phyloP scores from a whole-genome alignment of 2,329 filamentous ascomycete genomes.

The Exophiala viscosa region DNA sequence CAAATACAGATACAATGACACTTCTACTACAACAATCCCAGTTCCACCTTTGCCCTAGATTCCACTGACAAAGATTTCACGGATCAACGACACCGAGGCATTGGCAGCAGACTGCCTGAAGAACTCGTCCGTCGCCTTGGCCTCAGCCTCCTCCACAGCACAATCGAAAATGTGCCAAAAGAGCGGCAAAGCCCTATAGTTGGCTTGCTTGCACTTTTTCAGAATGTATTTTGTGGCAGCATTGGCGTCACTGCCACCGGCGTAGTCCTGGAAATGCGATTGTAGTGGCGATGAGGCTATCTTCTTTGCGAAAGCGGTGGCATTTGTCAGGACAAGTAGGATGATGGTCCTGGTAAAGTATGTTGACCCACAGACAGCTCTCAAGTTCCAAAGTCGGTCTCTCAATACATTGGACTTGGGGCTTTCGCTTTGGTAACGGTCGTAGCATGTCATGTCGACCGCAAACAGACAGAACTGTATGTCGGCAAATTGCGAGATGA shows the following conservation, averaged over 20 bases:
- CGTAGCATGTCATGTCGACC: conserved; percentile 22
- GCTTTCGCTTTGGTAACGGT: conserved; percentile 12
- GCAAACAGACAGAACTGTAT: conserved; percentile 18
- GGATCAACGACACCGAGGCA: neutral
- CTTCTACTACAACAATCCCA: no score
- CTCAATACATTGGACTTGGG: conserved; percentile 10
- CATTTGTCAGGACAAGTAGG: conserved; percentile 16
- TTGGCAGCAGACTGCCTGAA: conserved; percentile 15
- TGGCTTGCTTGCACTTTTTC: conserved; percentile 11
- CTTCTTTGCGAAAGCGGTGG: conserved; percentile 9
- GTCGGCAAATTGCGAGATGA: conserved; percentile 20
- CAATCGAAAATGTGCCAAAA: conserved; percentile 17
- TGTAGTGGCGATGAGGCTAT: conserved; percentile 14
- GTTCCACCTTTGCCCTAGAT: no score
- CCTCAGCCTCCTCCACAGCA: neutral
- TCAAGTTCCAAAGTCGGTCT: conserved; percentile 13
- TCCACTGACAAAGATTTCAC: neutral
- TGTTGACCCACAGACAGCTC: conserved; percentile 4
- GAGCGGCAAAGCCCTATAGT: conserved; percentile 6
- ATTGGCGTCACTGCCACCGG: conserved; percentile 12
- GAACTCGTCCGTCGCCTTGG: conserved; percentile 12
- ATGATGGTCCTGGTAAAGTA: conserved; percentile 13
- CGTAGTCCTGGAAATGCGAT: conserved; percentile 16
- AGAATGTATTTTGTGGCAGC: conserved; percentile 20
- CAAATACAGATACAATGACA: no score